Conservation (phyloP, 331 rosid genomes). For the Malus hybrid region DNA sequence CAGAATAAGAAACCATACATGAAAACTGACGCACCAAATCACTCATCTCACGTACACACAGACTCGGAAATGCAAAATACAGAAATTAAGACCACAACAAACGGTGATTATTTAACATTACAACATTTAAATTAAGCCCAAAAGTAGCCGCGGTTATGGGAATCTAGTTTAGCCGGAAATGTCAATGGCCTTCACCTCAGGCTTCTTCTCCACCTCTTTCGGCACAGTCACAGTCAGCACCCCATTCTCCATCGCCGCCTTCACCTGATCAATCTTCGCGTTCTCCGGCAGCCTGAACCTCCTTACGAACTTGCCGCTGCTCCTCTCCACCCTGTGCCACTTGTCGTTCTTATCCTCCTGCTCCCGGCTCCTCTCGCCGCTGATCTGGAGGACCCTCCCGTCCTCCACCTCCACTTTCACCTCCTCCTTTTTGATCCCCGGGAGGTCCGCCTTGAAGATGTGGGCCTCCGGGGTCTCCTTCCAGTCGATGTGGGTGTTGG, state of each 20-base stretch:
- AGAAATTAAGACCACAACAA: neutral
- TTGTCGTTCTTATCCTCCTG: conserved; percentile 49
- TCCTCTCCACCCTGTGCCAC: conserved; percentile 63
- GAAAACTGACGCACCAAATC: neutral
- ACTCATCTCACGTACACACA: neutral
- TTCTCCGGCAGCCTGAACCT: conserved; percentile 64
- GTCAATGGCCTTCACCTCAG: conserved; percentile 36
- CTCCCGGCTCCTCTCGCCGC: conserved; percentile 52
- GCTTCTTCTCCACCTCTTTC: conserved; percentile 37
- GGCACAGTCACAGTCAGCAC: conserved; percentile 52
- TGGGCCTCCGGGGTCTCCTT: conserved; percentile 56
- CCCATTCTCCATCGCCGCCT: conserved; percentile 49
- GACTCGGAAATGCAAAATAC: neutral
- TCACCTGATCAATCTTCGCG: conserved; percentile 40
- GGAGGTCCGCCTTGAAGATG: conserved; percentile 52
- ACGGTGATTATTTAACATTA: neutral
- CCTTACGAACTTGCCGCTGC: conserved; percentile 45
- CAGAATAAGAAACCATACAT: neutral
- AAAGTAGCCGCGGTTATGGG: neutral
- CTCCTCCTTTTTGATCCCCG: conserved; percentile 52
- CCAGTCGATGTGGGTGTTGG: conserved; percentile 55
- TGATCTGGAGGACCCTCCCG: conserved; percentile 45
- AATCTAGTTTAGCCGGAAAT: conserved; percentile 31
- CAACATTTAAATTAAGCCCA: neutral
- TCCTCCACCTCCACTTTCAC: conserved; percentile 61